phyloP scores from a whole-genome alignment of 1,139 yeast genomes.

The Entelexis sorbosivorans region DNA sequence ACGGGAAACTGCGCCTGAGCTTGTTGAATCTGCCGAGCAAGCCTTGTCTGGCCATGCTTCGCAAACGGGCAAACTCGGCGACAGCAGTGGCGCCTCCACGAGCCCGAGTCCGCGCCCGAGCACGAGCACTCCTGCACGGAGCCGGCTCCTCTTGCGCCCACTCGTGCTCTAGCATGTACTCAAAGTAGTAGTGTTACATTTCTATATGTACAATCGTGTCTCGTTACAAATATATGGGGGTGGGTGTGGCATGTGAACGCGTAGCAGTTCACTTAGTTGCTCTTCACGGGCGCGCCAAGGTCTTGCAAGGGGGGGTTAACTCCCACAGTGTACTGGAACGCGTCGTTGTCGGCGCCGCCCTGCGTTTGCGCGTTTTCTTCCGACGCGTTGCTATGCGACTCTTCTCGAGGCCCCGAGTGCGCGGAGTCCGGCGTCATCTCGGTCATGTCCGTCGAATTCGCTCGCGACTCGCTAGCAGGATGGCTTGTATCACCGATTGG shows the following conservation, averaged over 20 bases:
- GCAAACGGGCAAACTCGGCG: not conserved
- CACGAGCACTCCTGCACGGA: not conserved
- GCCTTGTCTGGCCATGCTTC: not conserved
- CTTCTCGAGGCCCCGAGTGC: not conserved
- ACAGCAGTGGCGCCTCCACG: no score
- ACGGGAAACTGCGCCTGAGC: not conserved
- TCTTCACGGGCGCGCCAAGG: constrained; percentile 1
- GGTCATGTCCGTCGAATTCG: not conserved
- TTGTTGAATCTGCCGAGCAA: not conserved
- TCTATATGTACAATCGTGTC: constrained; percentile 6
- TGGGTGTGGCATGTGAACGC: no score
- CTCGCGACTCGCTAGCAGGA: not conserved
- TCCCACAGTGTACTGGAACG: not conserved
- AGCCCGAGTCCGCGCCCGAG: no score
- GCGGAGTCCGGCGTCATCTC: not conserved
- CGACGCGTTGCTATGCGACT: not conserved
- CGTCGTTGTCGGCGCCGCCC: not conserved
- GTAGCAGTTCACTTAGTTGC: not conserved
- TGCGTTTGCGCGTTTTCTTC: not conserved
- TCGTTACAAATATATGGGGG: not conserved
- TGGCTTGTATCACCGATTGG: not conserved
- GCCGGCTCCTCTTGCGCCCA: constrained; percentile 6
- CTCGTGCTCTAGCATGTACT: not conserved
- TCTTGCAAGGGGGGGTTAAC: not conserved
- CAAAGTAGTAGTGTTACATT: not conserved